Percentiles rank a stretch among this genome's conserved stretches.
phyloP scores from a whole-genome alignment of 306 rosid genomes.

The Cucumis cinereus region DNA sequence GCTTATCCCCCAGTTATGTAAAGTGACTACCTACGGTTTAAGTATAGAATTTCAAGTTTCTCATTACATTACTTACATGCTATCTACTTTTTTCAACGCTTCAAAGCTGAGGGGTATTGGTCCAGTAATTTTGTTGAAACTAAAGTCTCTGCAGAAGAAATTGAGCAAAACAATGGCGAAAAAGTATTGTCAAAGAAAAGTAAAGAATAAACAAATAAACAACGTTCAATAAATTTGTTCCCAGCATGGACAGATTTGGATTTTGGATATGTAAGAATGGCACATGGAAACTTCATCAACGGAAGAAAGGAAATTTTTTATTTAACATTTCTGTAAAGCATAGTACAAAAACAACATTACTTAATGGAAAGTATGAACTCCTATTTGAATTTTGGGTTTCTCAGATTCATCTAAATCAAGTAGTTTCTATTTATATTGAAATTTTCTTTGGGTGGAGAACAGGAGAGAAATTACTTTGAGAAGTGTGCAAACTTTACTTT shows the following conservation, averaged over 20 bases:
- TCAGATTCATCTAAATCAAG: background rate
- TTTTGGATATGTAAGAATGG: background rate
- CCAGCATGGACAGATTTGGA: background rate
- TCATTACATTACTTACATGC: constrained; percentile 31
- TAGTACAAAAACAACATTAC: background rate
- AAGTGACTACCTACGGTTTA: background rate
- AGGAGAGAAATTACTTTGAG: background rate
- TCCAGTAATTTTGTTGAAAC: constrained; percentile 63
- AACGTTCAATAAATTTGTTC: background rate
- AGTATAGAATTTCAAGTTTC: background rate
- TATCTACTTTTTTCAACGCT: background rate
- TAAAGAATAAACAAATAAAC: background rate
- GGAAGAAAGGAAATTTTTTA: background rate
- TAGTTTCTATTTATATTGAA: background rate
- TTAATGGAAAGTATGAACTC: background rate
- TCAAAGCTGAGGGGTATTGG: constrained; percentile 29
- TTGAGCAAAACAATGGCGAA: background rate
- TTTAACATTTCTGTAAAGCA: background rate
- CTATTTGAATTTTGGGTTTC: background rate
- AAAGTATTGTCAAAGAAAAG: background rate
- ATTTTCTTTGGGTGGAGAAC: background rate
- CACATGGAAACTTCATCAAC: background rate
- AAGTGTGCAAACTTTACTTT: background rate
- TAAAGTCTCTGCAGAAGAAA: constrained; percentile 55
- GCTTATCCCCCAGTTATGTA: background rate